A percentile compares a stretch with the other conserved stretches of the same genome.
phyloP scores from a whole-genome alignment of 2,329 filamentous ascomycete species.

The Eutypa lata region DNA sequence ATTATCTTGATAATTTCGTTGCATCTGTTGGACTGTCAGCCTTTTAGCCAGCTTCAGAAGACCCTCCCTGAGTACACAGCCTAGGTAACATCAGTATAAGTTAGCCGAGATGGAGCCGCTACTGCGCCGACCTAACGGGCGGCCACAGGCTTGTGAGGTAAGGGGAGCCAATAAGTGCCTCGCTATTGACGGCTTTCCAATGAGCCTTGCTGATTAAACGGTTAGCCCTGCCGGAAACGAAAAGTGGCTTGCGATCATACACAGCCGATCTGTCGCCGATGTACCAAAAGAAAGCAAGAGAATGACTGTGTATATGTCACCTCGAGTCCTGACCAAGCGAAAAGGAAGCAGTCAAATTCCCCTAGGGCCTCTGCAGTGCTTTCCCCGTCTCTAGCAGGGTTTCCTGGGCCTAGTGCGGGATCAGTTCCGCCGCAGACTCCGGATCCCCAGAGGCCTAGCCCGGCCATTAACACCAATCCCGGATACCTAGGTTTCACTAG shows the following conservation, averaged over 20 bases:
- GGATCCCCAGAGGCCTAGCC: conserved; percentile 10
- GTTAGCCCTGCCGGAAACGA: conserved; percentile 38
- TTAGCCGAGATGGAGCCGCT: conserved; percentile 7
- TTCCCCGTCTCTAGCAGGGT: conserved; percentile 3
- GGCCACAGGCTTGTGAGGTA: conserved; percentile 27
- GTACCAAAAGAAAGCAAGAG: conserved; percentile 31
- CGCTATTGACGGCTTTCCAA: conserved; percentile 4
- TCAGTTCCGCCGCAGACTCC: conserved; percentile 13
- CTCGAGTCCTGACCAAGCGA: conserved; percentile 4
- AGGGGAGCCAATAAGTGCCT: conserved; percentile 8
- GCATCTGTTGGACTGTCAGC: no score
- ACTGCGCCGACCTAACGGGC: conserved; percentile 27
- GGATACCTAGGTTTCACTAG: conserved; percentile 46
- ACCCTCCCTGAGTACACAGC: neutral
- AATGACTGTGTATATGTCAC: conserved; percentile 34
- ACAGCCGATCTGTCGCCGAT: conserved; percentile 38
- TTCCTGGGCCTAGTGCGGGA: conserved; percentile 6
- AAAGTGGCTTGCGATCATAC: conserved; percentile 43
- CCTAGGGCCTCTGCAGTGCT: neutral
- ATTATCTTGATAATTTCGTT: no score
- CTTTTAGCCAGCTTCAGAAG: no score
- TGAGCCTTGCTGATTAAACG: conserved; percentile 16
- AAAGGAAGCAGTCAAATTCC: neutral
- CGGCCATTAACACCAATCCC: conserved; percentile 9
- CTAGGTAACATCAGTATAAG: neutral